Percentiles rank a stretch among this genome's conserved stretches.
These are phyloP conservation scores for Leccinum ambiguum DNA, from an alignment of 1,284 basidiomycete genomes.

Conservation along the genomic window DNA sequence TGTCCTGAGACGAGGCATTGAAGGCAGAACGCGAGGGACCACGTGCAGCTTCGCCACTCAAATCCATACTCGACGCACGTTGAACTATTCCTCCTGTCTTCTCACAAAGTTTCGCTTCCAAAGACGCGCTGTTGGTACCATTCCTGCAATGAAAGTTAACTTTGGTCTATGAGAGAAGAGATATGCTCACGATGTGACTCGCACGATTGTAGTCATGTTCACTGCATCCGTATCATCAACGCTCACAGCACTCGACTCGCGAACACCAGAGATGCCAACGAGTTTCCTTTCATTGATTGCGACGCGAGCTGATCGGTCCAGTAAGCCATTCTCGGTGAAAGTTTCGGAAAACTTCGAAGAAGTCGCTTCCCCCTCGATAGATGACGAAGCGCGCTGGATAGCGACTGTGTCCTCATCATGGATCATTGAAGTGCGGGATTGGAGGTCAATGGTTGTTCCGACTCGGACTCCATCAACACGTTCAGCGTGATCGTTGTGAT, in stretches of 20 bases:
- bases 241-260: no score
- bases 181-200: slow-evolving; percentile 7
- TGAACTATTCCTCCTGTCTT: not conserved
- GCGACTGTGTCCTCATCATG: not conserved
- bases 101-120: not conserved
- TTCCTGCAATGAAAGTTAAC: slow-evolving; percentile 5
- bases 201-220: not conserved
- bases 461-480: not conserved
- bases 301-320: not conserved
- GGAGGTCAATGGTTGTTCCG: not conserved
- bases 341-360: not conserved
- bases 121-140: not conserved
- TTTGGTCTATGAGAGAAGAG: not conserved
- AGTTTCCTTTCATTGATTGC: not conserved
- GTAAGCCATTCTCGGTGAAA: not conserved
- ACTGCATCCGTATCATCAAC: not conserved
- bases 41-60: not conserved
- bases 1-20: not conserved
- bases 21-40: not conserved
- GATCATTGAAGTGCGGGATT: not conserved
- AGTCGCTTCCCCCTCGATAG: not conserved
- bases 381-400: not conserved
- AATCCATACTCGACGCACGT: not conserved
- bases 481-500: not conserved
- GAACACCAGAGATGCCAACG: not conserved